A percentile compares a stretch with the other conserved stretches of the same genome.
Evolutionary conservation across 768 basidiomycete genomes (phyloP).

Genomic region (Collybia nuda): DNA sequence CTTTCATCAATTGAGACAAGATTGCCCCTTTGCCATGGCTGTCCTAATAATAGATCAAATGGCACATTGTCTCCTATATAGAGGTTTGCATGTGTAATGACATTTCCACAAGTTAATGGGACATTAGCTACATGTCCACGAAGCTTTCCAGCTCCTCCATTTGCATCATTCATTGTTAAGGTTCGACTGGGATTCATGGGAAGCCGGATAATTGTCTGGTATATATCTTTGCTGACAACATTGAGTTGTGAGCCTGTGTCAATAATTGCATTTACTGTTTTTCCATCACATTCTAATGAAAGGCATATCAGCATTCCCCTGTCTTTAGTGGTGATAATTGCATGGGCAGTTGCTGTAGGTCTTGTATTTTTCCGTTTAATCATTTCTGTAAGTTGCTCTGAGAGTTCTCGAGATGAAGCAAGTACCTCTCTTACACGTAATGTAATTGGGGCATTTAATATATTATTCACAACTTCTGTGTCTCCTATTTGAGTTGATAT

Average conservation of each 20-base stretch:
- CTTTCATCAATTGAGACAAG: neutral
- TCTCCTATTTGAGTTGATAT: neutral
- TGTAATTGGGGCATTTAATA: neutral
- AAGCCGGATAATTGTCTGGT: neutral
- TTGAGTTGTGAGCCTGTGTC: neutral
- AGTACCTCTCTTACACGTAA: neutral
- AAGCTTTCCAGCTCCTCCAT: neutral
- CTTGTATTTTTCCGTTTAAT: neutral
- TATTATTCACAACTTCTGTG: neutral
- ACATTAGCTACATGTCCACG: neutral
- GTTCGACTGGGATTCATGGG: neutral
- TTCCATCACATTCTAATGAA: neutral
- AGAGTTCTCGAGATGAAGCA: neutral
- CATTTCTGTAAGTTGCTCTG: neutral
- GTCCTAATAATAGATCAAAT: neutral
- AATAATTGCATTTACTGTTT: neutral
- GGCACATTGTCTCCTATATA: neutral
- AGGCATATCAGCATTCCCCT: neutral
- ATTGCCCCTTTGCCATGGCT: neutral
- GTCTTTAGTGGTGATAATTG: neutral
- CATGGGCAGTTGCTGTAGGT: neutral
- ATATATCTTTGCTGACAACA: neutral
- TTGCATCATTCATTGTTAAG: constrained; percentile 1
- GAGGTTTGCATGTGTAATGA: neutral
- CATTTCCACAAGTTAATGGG: neutral